Conservation (phyloP, 805 yeast genomes). For the Brettanomyces custersianus region DNA sequence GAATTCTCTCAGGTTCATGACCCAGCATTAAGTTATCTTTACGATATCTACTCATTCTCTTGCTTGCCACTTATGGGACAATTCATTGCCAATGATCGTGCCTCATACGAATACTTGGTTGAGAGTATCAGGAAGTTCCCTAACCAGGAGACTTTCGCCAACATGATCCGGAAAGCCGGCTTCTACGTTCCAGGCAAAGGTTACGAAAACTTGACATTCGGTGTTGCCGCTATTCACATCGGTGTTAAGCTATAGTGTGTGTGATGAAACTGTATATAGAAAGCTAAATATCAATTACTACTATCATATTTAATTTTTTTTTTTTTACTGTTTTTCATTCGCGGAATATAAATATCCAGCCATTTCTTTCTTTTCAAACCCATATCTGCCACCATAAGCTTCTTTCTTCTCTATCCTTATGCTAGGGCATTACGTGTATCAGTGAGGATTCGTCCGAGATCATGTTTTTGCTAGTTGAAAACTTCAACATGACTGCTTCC, state of each 20-base stretch:
- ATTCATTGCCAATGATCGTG: constrained; percentile 88
- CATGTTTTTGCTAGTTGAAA: constrained; percentile 99
- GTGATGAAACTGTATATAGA: not conserved
- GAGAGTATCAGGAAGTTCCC: constrained; percentile 93
- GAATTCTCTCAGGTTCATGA: constrained; percentile 91
- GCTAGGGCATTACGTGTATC: constrained; percentile 99
- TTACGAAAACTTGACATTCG: constrained; percentile 88
- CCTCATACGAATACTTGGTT: constrained; percentile 91
- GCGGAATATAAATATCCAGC: too few relatives aligned
- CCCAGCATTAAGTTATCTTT: constrained; percentile 61
- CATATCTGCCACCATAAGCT: too few relatives aligned
- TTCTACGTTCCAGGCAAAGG: constrained; percentile 86
- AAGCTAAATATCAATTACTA: too few relatives aligned
- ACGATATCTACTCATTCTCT: constrained; percentile 84
- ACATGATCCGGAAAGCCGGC: constrained; percentile 92
- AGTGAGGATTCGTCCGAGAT: constrained; percentile 99
- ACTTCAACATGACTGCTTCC: constrained; percentile 90
- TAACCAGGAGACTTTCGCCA: constrained; percentile 79
- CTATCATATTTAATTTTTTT: not conserved
- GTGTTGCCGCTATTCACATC: constrained; percentile 91
- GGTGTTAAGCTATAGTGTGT: constrained; percentile 71
- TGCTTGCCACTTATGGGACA: constrained; percentile 92
- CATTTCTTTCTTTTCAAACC: too few relatives aligned
- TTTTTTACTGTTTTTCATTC: too few relatives aligned
- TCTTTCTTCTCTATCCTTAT: constrained; percentile 66